Percentiles rank a stretch among this genome's conserved stretches.
phyloP scores from a whole-genome alignment of 1,139 yeast species.

The Lodderomyces beijingensis region DNA sequence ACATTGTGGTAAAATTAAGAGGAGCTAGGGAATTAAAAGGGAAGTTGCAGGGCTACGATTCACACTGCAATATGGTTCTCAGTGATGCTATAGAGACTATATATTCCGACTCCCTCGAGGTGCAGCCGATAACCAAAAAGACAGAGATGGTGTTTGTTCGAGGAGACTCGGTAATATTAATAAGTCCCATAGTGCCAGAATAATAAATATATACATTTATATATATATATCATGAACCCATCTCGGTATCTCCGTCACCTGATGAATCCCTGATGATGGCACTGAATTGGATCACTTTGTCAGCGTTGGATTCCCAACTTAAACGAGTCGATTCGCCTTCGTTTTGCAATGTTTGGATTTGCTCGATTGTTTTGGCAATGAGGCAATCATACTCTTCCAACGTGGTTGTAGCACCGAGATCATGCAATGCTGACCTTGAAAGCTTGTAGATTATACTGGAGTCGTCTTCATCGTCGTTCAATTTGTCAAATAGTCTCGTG shows the following conservation, averaged over 20 bases:
- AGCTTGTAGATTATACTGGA: constrained; percentile 10
- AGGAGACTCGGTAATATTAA: constrained; percentile 89
- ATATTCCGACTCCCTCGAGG: constrained; percentile 35
- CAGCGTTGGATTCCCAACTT: constrained; percentile 35
- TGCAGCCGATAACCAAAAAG: constrained; percentile 46
- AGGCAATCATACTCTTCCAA: constrained; percentile 32
- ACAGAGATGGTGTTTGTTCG: constrained; percentile 92
- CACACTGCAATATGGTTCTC: constrained; percentile 92
- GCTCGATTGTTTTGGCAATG: constrained; percentile 22
- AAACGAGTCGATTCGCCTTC: constrained; percentile 31
- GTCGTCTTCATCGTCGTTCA: constrained; percentile 16
- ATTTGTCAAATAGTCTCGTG: constrained; percentile 10
- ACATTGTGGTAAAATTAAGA: constrained; percentile 82
- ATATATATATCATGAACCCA: constrained; percentile 7
- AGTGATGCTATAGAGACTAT: constrained; percentile 91
- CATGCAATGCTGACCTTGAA: constrained; percentile 14
- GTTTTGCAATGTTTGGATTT: constrained; percentile 24
- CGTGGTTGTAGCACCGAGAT: constrained; percentile 14
- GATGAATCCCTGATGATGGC: constrained; percentile 17
- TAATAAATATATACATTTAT: constrained; percentile 2
- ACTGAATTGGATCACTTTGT: constrained; percentile 25
- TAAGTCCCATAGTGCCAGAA: constrained; percentile 48
- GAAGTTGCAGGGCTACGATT: constrained; percentile 88
- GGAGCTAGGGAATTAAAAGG: constrained; percentile 96
- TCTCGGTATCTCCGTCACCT: constrained; percentile 13